phyloP scores from a whole-genome alignment of 2,329 filamentous ascomycete genomes.

The Metarhizium anisopliae region DNA sequence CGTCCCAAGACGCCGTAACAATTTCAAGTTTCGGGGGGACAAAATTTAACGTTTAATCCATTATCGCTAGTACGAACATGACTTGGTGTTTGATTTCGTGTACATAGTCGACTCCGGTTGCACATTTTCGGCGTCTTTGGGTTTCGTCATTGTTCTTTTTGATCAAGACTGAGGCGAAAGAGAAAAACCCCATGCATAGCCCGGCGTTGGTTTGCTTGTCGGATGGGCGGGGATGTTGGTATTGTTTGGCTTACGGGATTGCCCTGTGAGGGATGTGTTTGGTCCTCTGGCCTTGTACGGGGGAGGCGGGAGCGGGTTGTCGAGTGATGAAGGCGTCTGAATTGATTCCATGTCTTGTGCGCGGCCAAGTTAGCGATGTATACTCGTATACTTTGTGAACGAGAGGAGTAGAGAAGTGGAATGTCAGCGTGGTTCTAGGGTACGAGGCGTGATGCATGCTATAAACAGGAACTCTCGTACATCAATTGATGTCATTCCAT shows the following conservation, averaged over 20 bases:
- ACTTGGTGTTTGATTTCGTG: neutral
- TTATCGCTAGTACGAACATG: neutral
- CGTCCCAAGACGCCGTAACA: conserved; percentile 48
- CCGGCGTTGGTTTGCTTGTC: conserved; percentile 2
- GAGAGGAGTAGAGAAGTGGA: too few species aligned
- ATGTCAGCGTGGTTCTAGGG: too few species aligned
- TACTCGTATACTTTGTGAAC: too few species aligned
- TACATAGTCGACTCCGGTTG: neutral
- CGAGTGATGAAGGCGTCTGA: neutral
- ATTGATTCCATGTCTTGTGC: neutral
- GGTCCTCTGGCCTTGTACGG: too few species aligned
- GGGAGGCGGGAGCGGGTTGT: too few species aligned
- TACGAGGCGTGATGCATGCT: too few species aligned
- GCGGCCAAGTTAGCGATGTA: neutral
- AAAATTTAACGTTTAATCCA: neutral
- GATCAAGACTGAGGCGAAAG: neutral
- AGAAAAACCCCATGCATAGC: conserved; percentile 1
- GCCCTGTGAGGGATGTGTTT: neutral
- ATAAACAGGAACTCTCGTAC: too few species aligned
- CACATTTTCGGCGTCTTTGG: neutral
- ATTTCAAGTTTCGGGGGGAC: neutral
- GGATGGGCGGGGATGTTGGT: neutral
- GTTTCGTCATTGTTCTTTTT: neutral
- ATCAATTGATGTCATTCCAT: too few species aligned
- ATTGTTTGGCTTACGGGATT: neutral